Evolutionary conservation across 257 asterid genomes (phyloP).

Genomic region (Nicotiana benthamiana): DNA sequence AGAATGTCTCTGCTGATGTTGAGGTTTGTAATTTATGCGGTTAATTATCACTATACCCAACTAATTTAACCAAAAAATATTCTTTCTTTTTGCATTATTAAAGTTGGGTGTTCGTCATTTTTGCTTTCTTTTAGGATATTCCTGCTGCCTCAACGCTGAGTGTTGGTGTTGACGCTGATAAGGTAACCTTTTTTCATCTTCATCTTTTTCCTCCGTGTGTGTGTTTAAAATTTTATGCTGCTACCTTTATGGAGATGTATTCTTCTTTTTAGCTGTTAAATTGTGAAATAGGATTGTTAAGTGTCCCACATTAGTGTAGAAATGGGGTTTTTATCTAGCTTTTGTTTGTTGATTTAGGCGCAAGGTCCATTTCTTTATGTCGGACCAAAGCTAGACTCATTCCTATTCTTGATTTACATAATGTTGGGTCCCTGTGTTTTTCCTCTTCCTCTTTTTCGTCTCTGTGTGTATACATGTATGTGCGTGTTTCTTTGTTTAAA

Average conservation of each 20-base stretch:
- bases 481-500: no score
- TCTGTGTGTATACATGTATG: no score
- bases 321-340: no score
- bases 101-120: background rate
- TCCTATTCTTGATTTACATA: no score
- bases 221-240: background rate
- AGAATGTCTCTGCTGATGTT: slow-evolving; percentile 6
- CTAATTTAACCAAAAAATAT: background rate
- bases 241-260: background rate
- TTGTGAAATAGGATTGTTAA: background rate
- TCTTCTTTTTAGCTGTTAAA: background rate
- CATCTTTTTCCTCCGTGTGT: background rate
- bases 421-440: no score
- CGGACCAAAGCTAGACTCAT: no score
- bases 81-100: background rate
- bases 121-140: slow-evolving; percentile 12
- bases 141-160: slow-evolving; percentile 33
- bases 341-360: no score
- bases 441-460: no score
- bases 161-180: slow-evolving; percentile 42
- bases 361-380: no score
- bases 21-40: slow-evolving; percentile 27
- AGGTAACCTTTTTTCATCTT: slow-evolving; percentile 20
- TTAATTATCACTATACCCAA: background rate
- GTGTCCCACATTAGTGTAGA: no score